phyloP scores from a whole-genome alignment of 1,284 basidiomycete species.

The Omphalotus olearius region DNA sequence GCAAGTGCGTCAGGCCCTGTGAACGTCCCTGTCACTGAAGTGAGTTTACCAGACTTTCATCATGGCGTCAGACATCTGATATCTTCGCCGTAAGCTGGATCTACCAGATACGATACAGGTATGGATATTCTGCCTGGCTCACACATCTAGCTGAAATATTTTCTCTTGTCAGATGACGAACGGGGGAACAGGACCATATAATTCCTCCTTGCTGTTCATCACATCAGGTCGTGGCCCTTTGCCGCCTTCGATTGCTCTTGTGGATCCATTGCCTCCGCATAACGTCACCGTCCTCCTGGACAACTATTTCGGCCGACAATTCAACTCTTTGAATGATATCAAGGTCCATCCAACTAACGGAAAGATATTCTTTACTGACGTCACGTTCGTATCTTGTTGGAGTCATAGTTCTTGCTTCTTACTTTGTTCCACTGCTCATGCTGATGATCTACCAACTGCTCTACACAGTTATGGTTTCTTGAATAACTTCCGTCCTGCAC shows the following conservation, averaged over 20 bases:
- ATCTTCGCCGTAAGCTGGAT: slow-evolving; percentile 32
- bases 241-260: slow-evolving; percentile 60
- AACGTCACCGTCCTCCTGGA: slow-evolving; percentile 62
- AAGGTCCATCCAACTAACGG: slow-evolving; percentile 63
- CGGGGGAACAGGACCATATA: slow-evolving; percentile 68
- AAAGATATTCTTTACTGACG: slow-evolving; percentile 70
- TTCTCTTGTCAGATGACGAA: slow-evolving; percentile 61
- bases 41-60: slow-evolving; percentile 24
- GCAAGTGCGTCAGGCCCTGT: slow-evolving; percentile 31
- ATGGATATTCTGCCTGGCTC: background rate
- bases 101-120: slow-evolving; percentile 40
- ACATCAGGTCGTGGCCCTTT: slow-evolving; percentile 63
- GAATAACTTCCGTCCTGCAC: slow-evolving; percentile 60
- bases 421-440: background rate
- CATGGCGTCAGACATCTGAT: slow-evolving; percentile 16
- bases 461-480: slow-evolving; percentile 62
- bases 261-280: slow-evolving; percentile 60
- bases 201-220: slow-evolving; percentile 57
- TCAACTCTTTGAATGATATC: slow-evolving; percentile 79
- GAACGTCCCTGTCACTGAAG: slow-evolving; percentile 52
- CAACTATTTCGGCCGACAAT: slow-evolving; percentile 74
- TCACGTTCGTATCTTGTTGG: slow-evolving; percentile 38
- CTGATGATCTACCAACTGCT: background rate
- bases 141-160: slow-evolving; percentile 18
- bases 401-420: background rate